Evolutionary conservation across 441 rosid species (phyloP).

Genomic region (Eutrema salsugineum): DNA sequence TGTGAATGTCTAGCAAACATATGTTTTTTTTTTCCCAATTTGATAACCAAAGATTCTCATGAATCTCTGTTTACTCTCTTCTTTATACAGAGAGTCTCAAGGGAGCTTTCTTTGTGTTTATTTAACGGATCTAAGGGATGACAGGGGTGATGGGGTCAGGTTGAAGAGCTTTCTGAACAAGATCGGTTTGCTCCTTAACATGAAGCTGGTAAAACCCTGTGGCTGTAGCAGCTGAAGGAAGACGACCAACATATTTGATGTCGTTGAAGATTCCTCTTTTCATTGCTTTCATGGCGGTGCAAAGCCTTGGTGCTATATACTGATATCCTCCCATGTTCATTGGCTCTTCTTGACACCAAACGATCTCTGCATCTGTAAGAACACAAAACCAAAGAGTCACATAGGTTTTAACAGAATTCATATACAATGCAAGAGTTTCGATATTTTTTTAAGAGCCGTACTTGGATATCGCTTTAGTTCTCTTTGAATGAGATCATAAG

Average conservation of each 20-base stretch:
- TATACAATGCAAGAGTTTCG: background rate
- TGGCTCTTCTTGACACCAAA: conserved; percentile 99
- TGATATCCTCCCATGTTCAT: conserved; percentile 97
- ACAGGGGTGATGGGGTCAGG: conserved; percentile 44
- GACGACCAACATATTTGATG: conserved; percentile 80
- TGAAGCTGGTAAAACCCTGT: conserved; percentile 82
- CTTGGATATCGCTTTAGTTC: conserved; percentile 95
- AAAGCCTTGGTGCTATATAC: conserved; percentile 77
- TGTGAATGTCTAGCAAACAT: background rate
- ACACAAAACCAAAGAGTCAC: background rate
- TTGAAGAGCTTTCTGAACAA: conserved; percentile 74
- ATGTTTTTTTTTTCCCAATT: background rate
- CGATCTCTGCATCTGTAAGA: conserved; percentile 78
- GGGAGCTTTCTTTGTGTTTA: background rate
- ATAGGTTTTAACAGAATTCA: background rate
- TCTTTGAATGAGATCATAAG: conserved; percentile 80
- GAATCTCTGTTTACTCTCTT: background rate
- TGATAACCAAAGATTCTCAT: conserved; percentile 5
- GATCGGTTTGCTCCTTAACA: conserved; percentile 79
- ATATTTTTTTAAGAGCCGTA: conserved; percentile 14
- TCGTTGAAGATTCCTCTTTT: conserved; percentile 71
- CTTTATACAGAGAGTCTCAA: background rate
- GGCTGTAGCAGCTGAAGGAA: conserved; percentile 95
- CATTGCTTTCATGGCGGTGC: conserved; percentile 61
- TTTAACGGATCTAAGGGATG: conserved; percentile 3